Evolutionary conservation across 306 rosid species (phyloP).

Genomic region (Glycine tomentella): DNA sequence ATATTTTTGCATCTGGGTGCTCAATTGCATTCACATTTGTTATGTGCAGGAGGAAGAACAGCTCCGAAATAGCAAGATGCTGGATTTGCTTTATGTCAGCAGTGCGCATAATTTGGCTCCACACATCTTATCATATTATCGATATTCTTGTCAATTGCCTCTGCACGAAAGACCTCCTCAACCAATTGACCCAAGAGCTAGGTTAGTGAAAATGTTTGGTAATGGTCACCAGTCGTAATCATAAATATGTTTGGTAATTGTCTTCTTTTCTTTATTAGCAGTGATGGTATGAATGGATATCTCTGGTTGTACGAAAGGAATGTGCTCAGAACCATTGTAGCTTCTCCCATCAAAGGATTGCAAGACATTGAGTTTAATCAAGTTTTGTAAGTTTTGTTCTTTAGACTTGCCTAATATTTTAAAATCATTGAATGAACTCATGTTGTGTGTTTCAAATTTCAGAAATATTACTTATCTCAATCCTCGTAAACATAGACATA

Average conservation of each 20-base stretch:
- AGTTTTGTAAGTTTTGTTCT: conserved; percentile 76
- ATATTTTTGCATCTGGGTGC: conserved; percentile 32
- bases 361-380: conserved; percentile 67
- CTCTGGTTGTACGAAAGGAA: conserved; percentile 80
- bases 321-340: conserved; percentile 55
- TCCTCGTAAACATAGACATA: conserved; percentile 66
- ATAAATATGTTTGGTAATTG: conserved; percentile 22
- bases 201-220: conserved; percentile 64
- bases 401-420: conserved; percentile 40
- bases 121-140: conserved; percentile 59
- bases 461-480: conserved; percentile 79
- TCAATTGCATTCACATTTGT: conserved; percentile 47
- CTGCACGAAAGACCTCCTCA: conserved; percentile 48
- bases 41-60: conserved; percentile 81
- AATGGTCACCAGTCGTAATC: conserved; percentile 38
- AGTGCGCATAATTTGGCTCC: conserved; percentile 72
- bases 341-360: conserved; percentile 81
- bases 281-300: conserved; percentile 94
- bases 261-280: conserved; percentile 47
- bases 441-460: conserved; percentile 54
- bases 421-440: conserved; percentile 41
- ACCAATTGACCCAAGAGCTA: conserved; percentile 61
- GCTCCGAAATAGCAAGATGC: conserved; percentile 76
- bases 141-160: conserved; percentile 50
- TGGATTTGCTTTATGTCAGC: conserved; percentile 79